Base-by-base conservation (phyloP, 495 filamentous ascomycete species). In the Lepidopterella palustris region DNA sequence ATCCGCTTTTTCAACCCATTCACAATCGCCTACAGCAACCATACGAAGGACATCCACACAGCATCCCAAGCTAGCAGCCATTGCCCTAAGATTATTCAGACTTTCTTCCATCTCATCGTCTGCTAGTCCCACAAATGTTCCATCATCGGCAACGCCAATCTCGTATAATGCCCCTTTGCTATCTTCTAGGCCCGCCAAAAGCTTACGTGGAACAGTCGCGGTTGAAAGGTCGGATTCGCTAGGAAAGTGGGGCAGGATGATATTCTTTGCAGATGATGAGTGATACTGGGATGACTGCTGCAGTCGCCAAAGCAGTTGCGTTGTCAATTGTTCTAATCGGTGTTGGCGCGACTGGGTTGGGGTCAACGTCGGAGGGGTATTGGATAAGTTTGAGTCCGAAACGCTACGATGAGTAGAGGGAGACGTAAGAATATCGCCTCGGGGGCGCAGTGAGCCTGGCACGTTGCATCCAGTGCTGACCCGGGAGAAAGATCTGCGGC, bases 261-360 rank as follows among this genome's bases (percentile, higher is more conserved):
- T 77, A 54, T 84, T 81, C 15, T 77, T 80, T 1, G 83, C 82
- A n/a, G 85, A 84, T 1, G 87, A 85, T 1, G 83, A 82, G 74
- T 96, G 92, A 72, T 93, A 87, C 4, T 90, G 90, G 18, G 88
- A 95, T 3, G 91, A 96, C 73, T 97, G 93, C 73, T 97, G 92
- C 51, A 98, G 74, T 42, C 93, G 82, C 93, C 93, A 98, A 24
- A 97, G 74, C 23, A 98, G 77, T 74, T 98, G 93, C 0, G 93
- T 98, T 0, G 92, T 97, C 60, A 98, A 74, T 63, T 95, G 89
- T 60, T 95, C 86, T 15, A 97, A 78, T 28, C 93, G 81, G 61
- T 90, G 84, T 72, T 96, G 89, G 27, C 89, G 83, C 32, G 83
- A 85, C 56, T 84, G 80, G 45, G 68, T 80, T 15, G 81, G 79